Conservation (phyloP, 306 rosid species). For the Quercus aquifolioides region DNA sequence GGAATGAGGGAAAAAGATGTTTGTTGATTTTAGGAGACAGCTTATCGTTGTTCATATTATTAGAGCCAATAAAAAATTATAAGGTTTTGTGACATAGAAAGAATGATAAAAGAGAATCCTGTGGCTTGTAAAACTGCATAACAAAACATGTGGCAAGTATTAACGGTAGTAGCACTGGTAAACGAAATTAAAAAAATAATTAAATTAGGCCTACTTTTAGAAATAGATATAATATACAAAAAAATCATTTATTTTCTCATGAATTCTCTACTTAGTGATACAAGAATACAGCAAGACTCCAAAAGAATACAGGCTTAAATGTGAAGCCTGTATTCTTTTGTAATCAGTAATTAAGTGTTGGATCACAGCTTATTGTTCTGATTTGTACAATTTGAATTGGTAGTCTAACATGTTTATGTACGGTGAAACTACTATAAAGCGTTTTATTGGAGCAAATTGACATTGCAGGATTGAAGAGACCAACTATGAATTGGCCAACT, state of each 20-base stretch:
- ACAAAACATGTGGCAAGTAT: background rate
- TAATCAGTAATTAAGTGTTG: background rate
- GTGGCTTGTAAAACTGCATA: background rate
- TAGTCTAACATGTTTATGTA: background rate
- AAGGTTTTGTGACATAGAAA: background rate
- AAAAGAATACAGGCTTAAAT: too few relatives aligned
- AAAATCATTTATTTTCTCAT: too few relatives aligned
- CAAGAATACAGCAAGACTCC: too few relatives aligned
- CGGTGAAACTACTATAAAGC: background rate
- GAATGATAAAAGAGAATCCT: background rate
- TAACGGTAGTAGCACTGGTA: background rate
- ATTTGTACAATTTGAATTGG: background rate
- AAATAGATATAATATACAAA: too few relatives aligned
- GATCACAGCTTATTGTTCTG: background rate
- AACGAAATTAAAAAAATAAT: background rate
- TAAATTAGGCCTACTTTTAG: too few relatives aligned
- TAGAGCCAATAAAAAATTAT: background rate
- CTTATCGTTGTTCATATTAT: too few relatives aligned
- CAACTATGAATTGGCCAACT: conserved; percentile 31
- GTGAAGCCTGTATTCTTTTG: too few relatives aligned
- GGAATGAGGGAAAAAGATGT: too few relatives aligned
- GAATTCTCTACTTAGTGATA: too few relatives aligned
- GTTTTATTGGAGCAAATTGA: background rate
- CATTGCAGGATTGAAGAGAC: conserved; percentile 26
- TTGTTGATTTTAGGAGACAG: too few relatives aligned